Conservation (phyloP, 495 filamentous ascomycete genomes). For the Penicillium macrosclerotiorum region DNA sequence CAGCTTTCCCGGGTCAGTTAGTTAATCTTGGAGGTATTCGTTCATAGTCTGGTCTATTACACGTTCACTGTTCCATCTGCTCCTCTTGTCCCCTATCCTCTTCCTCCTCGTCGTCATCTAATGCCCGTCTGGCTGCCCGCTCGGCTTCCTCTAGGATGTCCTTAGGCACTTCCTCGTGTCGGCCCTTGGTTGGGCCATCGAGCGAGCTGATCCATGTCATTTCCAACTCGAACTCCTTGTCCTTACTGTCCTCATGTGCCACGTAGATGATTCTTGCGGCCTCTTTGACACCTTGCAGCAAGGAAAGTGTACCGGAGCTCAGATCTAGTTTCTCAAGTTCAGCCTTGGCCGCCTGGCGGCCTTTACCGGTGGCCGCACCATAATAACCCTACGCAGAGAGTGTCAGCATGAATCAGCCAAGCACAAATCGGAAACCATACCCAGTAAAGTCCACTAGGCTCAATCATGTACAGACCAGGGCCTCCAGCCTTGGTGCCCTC, state of each 20-base stretch:
- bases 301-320: constrained; percentile 67
- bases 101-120: constrained; percentile 74
- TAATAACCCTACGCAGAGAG: constrained; percentile 71
- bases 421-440: constrained; percentile 35
- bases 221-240: constrained; percentile 98
- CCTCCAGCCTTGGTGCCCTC: constrained; percentile 76
- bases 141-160: constrained; percentile 88
- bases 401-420: not conserved
- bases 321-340: constrained; percentile 97
- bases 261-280: constrained; percentile 95
- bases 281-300: constrained; percentile 89
- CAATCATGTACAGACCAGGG: constrained; percentile 95
- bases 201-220: constrained; percentile 93
- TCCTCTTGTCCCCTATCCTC: constrained; percentile 60
- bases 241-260: constrained; percentile 94
- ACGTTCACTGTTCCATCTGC: constrained; percentile 71
- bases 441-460: constrained; percentile 96
- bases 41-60: constrained; percentile 19
- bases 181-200: constrained; percentile 83
- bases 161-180: constrained; percentile 88
- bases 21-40: constrained; percentile 13
- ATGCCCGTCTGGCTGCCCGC: constrained; percentile 67
- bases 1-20: too few species aligned
- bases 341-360: constrained; percentile 91
- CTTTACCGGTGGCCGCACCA: constrained; percentile 94